phyloP scores from a whole-genome alignment of 73 alveolate species.

The Paramecium bursaria region DNA sequence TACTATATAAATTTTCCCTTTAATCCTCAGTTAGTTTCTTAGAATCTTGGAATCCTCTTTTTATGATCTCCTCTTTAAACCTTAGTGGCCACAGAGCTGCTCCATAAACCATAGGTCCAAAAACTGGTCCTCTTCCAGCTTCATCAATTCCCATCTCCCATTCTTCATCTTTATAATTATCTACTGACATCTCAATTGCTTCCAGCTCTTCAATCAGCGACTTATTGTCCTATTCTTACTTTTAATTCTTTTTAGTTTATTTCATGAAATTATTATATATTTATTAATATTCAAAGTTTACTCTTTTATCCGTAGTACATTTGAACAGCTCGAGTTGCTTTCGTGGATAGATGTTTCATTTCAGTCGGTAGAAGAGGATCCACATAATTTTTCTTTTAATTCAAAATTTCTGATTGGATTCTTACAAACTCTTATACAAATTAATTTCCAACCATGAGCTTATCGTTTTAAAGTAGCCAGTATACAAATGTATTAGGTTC shows the following conservation, averaged over 20 bases:
- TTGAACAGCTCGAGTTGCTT: slow-evolving; percentile 37
- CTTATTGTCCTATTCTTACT: too few species aligned
- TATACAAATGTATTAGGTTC: slow-evolving; percentile 60
- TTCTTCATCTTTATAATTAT: slow-evolving; percentile 39
- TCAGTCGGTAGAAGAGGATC: background rate
- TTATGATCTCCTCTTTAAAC: slow-evolving; percentile 66
- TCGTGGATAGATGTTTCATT: slow-evolving; percentile 26
- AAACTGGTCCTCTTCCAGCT: slow-evolving; percentile 99
- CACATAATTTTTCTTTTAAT: slow-evolving; percentile 13
- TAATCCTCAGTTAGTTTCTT: slow-evolving; percentile 83
- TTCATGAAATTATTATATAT: too few species aligned
- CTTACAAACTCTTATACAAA: slow-evolving; percentile 15
- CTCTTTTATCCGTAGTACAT: too few species aligned
- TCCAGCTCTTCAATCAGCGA: too few species aligned
- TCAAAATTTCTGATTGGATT: background rate
- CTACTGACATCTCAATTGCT: too few species aligned
- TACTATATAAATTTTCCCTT: slow-evolving; percentile 83
- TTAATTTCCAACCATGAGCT: slow-evolving; percentile 31
- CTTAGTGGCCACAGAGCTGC: slow-evolving; percentile 87
- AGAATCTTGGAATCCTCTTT: slow-evolving; percentile 82
- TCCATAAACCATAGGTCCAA: slow-evolving; percentile 98
- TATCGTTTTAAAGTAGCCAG: slow-evolving; percentile 57
- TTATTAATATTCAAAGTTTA: too few species aligned
- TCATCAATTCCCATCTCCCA: slow-evolving; percentile 95
- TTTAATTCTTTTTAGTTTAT: too few species aligned